Evolutionary conservation across 202 grass and related monocot genomes (phyloP).

Genomic region (Carex arenaria): DNA sequence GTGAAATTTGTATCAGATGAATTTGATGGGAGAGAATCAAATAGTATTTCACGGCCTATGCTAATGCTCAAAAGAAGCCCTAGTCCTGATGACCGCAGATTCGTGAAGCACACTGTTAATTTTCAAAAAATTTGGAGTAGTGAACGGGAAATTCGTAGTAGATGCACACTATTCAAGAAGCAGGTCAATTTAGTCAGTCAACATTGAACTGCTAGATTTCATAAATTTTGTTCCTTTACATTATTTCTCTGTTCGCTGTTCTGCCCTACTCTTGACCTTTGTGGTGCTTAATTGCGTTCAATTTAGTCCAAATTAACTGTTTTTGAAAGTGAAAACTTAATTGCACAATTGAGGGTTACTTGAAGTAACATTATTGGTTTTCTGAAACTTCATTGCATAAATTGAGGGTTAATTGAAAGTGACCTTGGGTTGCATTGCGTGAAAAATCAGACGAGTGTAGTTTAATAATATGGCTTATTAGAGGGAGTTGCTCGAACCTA

Average conservation of each 20-base stretch:
- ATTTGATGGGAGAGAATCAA: slow-evolving; percentile 50
- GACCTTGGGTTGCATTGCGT: neutral
- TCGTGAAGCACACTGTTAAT: slow-evolving; percentile 57
- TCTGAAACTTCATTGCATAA: neutral
- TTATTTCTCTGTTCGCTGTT: neutral
- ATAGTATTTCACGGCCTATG: slow-evolving; percentile 56
- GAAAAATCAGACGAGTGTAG: neutral
- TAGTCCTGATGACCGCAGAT: slow-evolving; percentile 47
- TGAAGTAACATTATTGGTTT: neutral
- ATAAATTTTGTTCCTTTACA: neutral
- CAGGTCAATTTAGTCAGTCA: slow-evolving; percentile 45
- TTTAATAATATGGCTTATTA: neutral
- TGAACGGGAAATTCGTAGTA: slow-evolving; percentile 65
- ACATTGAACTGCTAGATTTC: neutral
- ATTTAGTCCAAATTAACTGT: neutral
- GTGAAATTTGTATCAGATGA: slow-evolving; percentile 74
- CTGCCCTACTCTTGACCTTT: neutral
- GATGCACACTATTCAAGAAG: slow-evolving; percentile 89
- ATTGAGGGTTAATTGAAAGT: neutral
- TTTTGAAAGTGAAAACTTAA: neutral
- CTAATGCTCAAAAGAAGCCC: slow-evolving; percentile 65
- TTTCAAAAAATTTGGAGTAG: slow-evolving; percentile 95
- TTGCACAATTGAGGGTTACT: neutral
- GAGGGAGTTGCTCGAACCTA: neutral
- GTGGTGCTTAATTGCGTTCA: neutral